Evolutionary conservation across 2,329 filamentous ascomycete species (phyloP).

Genomic region (Chrysosporium keratinophilum): DNA sequence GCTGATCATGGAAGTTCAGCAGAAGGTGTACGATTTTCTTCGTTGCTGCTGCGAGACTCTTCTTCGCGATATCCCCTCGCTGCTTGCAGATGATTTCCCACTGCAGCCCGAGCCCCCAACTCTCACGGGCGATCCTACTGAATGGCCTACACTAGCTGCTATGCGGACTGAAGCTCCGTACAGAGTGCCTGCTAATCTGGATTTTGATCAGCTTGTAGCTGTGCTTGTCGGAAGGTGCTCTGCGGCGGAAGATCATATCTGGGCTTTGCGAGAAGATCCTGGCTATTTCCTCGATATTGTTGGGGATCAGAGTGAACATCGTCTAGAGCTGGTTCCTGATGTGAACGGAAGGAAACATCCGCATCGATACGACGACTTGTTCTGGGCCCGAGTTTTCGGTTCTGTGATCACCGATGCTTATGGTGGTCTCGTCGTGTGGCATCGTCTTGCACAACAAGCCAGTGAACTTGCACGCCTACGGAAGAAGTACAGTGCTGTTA

Average conservation of each 20-base stretch:
- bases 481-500: slow-evolving; percentile 23
- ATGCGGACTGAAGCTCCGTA: slow-evolving; percentile 46
- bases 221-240: slow-evolving; percentile 37
- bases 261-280: slow-evolving; percentile 46
- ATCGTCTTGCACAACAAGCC: slow-evolving; percentile 29
- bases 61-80: slow-evolving; percentile 41
- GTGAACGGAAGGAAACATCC: slow-evolving; percentile 21
- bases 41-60: slow-evolving; percentile 39
- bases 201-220: slow-evolving; percentile 38
- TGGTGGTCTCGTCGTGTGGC: slow-evolving; percentile 31
- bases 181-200: slow-evolving; percentile 37
- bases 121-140: slow-evolving; percentile 23
- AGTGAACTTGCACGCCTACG: slow-evolving; percentile 23
- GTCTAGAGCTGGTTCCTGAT: slow-evolving; percentile 36
- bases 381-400: slow-evolving; percentile 36
- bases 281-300: slow-evolving; percentile 37
- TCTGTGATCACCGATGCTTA: slow-evolving; percentile 28
- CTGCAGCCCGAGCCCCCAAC: slow-evolving; percentile 32
- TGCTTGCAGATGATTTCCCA: slow-evolving; percentile 25
- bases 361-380: slow-evolving; percentile 14
- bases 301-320: slow-evolving; percentile 37
- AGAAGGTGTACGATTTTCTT: slow-evolving; percentile 41
- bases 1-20: slow-evolving; percentile 43
- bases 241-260: slow-evolving; percentile 45
- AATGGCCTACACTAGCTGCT: slow-evolving; percentile 32